phyloP scores from a whole-genome alignment of 192 early-diverging fungal species.

The Backusella tuberculispora region DNA sequence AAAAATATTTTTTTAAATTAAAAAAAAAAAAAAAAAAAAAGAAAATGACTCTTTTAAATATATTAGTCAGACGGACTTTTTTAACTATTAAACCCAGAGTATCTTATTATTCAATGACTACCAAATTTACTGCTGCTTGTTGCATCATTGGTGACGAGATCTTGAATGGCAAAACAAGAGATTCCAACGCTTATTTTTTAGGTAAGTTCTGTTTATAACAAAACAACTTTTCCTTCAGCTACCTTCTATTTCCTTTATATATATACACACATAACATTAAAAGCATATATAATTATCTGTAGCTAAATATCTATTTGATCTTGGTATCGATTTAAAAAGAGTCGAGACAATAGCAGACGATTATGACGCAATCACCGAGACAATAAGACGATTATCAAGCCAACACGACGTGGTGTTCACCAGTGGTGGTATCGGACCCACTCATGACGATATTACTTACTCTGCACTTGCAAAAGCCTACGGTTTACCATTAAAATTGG shows the following conservation, averaged over 20 bases:
- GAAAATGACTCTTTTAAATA: background rate
- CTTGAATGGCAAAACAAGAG: constrained; percentile 69
- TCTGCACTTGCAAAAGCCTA: constrained; percentile 63
- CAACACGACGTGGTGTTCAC: constrained; percentile 67
- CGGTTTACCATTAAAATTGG: constrained; percentile 48
- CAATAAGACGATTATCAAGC: constrained; percentile 52
- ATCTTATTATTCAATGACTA: background rate
- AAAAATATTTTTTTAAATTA: too few species aligned
- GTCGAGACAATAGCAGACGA: constrained; percentile 64
- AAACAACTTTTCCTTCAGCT: background rate
- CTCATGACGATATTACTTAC: constrained; percentile 74
- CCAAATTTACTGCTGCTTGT: constrained; percentile 50
- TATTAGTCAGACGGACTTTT: background rate
- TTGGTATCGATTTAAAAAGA: constrained; percentile 61
- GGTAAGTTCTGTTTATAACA: constrained; percentile 27
- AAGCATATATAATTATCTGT: background rate
- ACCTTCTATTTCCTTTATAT: background rate
- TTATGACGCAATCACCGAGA: constrained; percentile 46
- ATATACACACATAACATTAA: background rate
- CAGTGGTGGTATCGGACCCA: constrained; percentile 72
- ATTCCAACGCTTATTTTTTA: constrained; percentile 63
- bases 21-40: background rate
- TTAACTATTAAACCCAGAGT: background rate
- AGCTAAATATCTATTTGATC: constrained; percentile 62
- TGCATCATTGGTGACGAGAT: constrained; percentile 77